Percentiles rank a stretch among this genome's conserved stretches.
Conservation (phyloP, 352 stramenopile genomes). For the Aphanomyces cochlioides region DNA sequence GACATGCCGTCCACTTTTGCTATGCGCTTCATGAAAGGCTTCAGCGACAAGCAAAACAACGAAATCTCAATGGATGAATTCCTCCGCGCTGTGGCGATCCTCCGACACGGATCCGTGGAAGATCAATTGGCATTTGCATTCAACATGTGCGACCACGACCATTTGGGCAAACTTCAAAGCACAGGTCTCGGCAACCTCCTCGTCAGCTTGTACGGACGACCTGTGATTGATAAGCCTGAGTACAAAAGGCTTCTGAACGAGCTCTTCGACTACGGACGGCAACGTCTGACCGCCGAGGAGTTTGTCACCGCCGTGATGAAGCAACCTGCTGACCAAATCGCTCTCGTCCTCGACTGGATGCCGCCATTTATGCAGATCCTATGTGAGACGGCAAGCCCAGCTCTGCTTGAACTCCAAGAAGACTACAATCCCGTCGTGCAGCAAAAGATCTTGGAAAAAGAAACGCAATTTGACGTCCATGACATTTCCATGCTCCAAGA, state of each 20-base stretch:
- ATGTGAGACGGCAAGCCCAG: conserved; percentile 71
- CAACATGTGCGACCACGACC: conserved; percentile 86
- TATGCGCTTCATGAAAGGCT: conserved; percentile 85
- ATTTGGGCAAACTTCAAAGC: conserved; percentile 81
- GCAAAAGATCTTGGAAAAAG: conserved; percentile 81
- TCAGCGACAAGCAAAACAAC: conserved; percentile 73
- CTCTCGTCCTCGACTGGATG: conserved; percentile 81
- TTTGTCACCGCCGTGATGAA: conserved; percentile 49
- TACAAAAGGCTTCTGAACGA: conserved; percentile 74
- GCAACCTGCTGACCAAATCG: conserved; percentile 41
- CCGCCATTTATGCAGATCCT: conserved; percentile 77
- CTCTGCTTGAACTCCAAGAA: conserved; percentile 80
- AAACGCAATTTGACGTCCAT: conserved; percentile 75
- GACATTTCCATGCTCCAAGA: conserved; percentile 78
- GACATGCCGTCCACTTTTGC: conserved; percentile 87
- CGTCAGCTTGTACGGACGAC: conserved; percentile 69
- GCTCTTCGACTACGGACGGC: conserved; percentile 75
- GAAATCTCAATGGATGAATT: conserved; percentile 90
- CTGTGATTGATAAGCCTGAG: conserved; percentile 67
- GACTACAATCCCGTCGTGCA: conserved; percentile 86
- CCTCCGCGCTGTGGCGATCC: conserved; percentile 68
- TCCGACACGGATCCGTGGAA: conserved; percentile 63
- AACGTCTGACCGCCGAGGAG: conserved; percentile 64
- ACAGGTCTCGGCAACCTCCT: conserved; percentile 83
- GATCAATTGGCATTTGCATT: conserved; percentile 80